These are phyloP conservation scores for Phoenix roebelenii DNA, from an alignment of 176 grass and related monocot species.

Conservation along the genomic window DNA sequence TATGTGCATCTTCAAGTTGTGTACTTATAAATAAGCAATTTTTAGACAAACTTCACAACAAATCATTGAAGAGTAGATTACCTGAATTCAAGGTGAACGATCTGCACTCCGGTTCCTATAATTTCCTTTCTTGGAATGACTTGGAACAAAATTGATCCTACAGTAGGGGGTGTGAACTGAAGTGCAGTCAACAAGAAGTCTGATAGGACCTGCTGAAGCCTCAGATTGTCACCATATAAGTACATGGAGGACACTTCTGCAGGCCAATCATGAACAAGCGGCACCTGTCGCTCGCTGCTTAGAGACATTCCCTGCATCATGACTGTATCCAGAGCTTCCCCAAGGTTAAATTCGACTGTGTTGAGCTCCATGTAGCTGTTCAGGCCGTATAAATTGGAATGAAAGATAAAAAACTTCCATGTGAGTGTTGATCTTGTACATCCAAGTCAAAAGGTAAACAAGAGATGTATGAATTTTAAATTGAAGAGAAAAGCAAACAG, in stretches of 20 bases:
- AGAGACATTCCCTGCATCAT: slow-evolving; percentile 74
- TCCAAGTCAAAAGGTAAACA: too few species aligned
- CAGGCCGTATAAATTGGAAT: too few species aligned
- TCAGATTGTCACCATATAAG: slow-evolving; percentile 88
- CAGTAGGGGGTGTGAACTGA: slow-evolving; percentile 59
- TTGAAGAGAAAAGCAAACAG: too few species aligned
- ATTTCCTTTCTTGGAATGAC: slow-evolving; percentile 68
- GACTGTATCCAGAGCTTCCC: slow-evolving; percentile 61
- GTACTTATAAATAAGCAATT: too few species aligned
- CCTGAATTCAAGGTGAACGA: slow-evolving; percentile 97
- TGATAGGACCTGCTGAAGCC: slow-evolving; percentile 88
- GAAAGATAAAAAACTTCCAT: too few species aligned
- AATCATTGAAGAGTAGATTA: slow-evolving; percentile 17
- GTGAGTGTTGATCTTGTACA: too few species aligned
- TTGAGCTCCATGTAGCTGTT: slow-evolving; percentile 82
- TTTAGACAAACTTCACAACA: too few species aligned
- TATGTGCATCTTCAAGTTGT: too few species aligned
- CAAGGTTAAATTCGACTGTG: slow-evolving; percentile 72
- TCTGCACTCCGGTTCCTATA: slow-evolving; percentile 68
- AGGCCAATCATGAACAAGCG: slow-evolving; percentile 72
- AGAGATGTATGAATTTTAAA: too few species aligned
- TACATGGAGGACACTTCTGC: slow-evolving; percentile 66
- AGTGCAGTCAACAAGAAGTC: slow-evolving; percentile 66
- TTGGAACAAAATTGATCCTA: slow-evolving; percentile 64
- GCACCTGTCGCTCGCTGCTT: slow-evolving; percentile 57